Conservation (phyloP, 306 rosid genomes). For the Arachis hypogaea region DNA sequence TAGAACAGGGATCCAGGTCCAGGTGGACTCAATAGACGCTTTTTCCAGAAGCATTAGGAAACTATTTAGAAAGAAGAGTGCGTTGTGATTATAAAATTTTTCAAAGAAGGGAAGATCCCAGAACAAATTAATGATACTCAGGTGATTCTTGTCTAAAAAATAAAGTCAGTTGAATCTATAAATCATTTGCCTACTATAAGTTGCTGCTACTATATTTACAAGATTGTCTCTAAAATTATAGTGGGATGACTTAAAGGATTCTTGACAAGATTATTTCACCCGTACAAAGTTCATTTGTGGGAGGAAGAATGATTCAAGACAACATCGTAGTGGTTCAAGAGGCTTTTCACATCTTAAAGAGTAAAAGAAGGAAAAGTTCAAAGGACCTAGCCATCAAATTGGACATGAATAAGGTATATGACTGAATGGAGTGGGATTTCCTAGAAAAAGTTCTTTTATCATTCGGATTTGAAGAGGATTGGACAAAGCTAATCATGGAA, state of each 20-base stretch:
- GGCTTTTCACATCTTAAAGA: not conserved
- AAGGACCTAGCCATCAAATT: not conserved
- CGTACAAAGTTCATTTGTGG: not conserved
- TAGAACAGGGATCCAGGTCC: too few relatives aligned
- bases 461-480: not conserved
- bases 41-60: not conserved
- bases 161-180: too few relatives aligned
- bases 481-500: not conserved
- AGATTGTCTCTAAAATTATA: not conserved
- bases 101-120: not conserved
- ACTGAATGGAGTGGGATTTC: not conserved
- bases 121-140: not conserved
- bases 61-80: too few relatives aligned
- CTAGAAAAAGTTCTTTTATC: not conserved
- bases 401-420: not conserved
- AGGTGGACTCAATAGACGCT: too few relatives aligned
- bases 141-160: not conserved
- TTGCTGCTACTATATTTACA: too few relatives aligned
- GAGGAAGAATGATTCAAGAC: not conserved
- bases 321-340: not conserved
- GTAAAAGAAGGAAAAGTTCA: not conserved
- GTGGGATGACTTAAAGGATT: not conserved
- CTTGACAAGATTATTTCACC: not conserved
- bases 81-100: too few relatives aligned
- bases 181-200: not conserved